A percentile compares a stretch with the other conserved stretches of the same genome.
phyloP scores from a whole-genome alignment of 805 yeast species.

The Candida maltosa region DNA sequence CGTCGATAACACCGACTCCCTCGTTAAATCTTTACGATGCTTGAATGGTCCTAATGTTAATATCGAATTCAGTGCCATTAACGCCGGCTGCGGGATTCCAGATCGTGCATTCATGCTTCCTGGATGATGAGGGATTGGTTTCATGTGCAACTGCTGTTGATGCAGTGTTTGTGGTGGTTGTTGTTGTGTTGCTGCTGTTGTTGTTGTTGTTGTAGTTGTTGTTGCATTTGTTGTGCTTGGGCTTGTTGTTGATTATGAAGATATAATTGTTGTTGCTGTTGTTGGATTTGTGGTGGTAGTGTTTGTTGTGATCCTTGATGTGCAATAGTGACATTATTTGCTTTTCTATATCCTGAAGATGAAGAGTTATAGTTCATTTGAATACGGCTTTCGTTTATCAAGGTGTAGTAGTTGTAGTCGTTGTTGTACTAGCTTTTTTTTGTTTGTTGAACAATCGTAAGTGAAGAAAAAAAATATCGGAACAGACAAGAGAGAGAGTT shows the following conservation, averaged over 20 bases:
- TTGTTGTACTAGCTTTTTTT: not conserved
- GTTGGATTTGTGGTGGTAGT: slow-evolving; percentile 3
- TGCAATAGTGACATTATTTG: slow-evolving; percentile 1
- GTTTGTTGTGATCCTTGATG: too few species aligned
- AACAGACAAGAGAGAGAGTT: too few species aligned
- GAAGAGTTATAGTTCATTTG: slow-evolving; percentile 6
- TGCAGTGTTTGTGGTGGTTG: slow-evolving; percentile 1
- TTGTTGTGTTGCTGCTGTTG: slow-evolving; percentile 1
- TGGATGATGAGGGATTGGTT: not conserved
- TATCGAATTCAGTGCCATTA: slow-evolving; percentile 39
- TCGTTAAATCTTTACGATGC: slow-evolving; percentile 54
- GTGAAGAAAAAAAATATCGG: too few species aligned
- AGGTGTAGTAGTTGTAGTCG: not conserved
- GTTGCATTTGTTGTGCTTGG: slow-evolving; percentile 2
- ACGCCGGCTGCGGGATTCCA: slow-evolving; percentile 33
- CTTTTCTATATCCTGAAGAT: slow-evolving; percentile 3
- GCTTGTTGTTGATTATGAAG: slow-evolving; percentile 1
- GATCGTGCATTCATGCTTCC: slow-evolving; percentile 5
- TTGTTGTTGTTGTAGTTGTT: slow-evolving; percentile 1
- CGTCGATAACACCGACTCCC: slow-evolving; percentile 75
- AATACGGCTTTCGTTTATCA: not conserved
- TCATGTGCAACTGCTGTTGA: not conserved
- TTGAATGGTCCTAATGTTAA: slow-evolving; percentile 42
- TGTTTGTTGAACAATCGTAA: not conserved
- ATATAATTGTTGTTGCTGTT: not conserved